Percentiles rank a stretch among this genome's conserved stretches.
phyloP scores from a whole-genome alignment of 2,329 filamentous ascomycete species.

The Tolypocladium paradoxum region DNA sequence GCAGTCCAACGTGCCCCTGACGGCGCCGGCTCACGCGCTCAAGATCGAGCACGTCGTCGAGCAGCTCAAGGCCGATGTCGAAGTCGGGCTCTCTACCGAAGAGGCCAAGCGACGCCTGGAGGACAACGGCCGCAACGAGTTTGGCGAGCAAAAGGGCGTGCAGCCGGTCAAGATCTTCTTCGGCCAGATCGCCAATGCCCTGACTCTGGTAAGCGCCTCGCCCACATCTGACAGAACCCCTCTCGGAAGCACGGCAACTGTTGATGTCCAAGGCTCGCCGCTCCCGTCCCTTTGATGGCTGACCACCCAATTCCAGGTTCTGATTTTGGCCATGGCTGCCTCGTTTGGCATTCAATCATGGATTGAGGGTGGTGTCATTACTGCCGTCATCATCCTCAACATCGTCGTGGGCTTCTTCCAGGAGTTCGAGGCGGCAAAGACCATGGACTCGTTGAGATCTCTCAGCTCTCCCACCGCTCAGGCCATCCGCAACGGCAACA shows the following conservation, averaged over 20 bases:
- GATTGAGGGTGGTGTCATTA: slow-evolving; percentile 50
- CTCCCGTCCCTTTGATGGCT: neutral
- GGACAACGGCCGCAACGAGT: slow-evolving; percentile 50
- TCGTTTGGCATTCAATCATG: slow-evolving; percentile 47
- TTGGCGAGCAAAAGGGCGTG: slow-evolving; percentile 50
- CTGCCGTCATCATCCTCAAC: slow-evolving; percentile 46
- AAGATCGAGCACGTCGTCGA: slow-evolving; percentile 37
- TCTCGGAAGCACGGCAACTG: too few species aligned
- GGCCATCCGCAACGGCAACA: slow-evolving; percentile 29
- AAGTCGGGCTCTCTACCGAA: slow-evolving; percentile 43
- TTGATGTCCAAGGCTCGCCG: neutral
- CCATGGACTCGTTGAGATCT: slow-evolving; percentile 35
- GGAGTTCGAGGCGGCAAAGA: slow-evolving; percentile 37
- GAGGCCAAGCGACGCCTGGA: slow-evolving; percentile 46
- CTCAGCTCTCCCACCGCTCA: slow-evolving; percentile 33
- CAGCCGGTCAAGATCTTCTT: slow-evolving; percentile 53
- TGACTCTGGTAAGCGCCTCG: slow-evolving; percentile 46
- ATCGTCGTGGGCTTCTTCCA: slow-evolving; percentile 40
- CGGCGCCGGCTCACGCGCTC: slow-evolving; percentile 52
- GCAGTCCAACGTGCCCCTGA: slow-evolving; percentile 39
- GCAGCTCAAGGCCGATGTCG: slow-evolving; percentile 43
- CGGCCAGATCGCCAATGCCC: slow-evolving; percentile 56
- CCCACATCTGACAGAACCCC: too few species aligned
- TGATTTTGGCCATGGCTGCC: slow-evolving; percentile 47
- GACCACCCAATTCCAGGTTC: slow-evolving; percentile 20